Evolutionary conservation across 2,329 filamentous ascomycete species (phyloP), one percentile per base, ranked within the genome.

Genomic region (Colletotrichum sp.): DNA sequence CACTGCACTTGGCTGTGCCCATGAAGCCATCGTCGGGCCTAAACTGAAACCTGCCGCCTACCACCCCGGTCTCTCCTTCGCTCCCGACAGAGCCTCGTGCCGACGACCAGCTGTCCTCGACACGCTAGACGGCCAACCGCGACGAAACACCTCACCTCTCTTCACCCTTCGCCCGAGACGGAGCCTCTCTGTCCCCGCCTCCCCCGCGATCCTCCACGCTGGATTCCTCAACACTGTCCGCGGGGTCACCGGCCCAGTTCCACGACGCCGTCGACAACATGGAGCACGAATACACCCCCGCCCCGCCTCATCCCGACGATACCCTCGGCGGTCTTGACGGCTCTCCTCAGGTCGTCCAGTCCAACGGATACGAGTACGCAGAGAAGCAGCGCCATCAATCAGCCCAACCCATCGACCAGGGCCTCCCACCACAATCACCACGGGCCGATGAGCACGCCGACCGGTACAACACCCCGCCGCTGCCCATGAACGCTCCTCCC

Each of bases 181-280:
- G 76, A 78, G 74, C 49, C 69, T 76, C 66, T 70, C 69, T 67
- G 59, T 69, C 71, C 52, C 72, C 71, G 69, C 73, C 65, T 36
- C 24, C 63, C 65, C 69, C 72, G 69, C 66, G 62, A 69, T 77
- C 76, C 71, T 79, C 79, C 85, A 88, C 82, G 77, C 88, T 91
- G 89, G 90, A 92, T 89, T 87, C 87, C 78, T 88, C 88, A 77
- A 88, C 84, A 21, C 80, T 89, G 39, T 86, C 86, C 63, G 84
- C 85, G 81, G 88, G 88, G 85, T 89, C 88, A 77, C 84, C 86
- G 82, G 88, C 85, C 86, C 88, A 89, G 81, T 89, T 87, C 81
- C 87, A 88, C 87, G 87, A 89, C 88, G 85, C 86, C 75, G 83
- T 89, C 80, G 87, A 89, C 80, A 88, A 80, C 76, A 89, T 90